Evolutionary conservation across 352 stramenopile genomes (phyloP), one percentile per base, ranked within the genome.

Genomic region (Phytophthora sp.): DNA sequence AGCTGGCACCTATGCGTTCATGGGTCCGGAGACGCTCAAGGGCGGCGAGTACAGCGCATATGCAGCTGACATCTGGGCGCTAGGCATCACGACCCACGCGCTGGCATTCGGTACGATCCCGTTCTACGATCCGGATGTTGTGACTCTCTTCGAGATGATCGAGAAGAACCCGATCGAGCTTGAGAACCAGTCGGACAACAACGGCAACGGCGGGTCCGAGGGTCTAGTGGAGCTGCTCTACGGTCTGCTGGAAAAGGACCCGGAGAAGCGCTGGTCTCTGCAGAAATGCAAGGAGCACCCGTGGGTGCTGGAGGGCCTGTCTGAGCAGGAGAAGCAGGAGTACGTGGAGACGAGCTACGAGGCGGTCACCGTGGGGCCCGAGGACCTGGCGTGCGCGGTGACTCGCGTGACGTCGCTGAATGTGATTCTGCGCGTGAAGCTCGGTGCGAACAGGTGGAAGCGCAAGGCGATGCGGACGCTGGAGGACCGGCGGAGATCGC

Each of bases 1-100:
- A 35, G 87, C 87, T 15, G 87, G 87, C 8, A 95, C 87, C 27
- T 95, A 95, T 62, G 87, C 87, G 24, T 95, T 92, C 56, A 95
- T 95, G 87, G 77, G 72, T 0, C 87, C 87, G 0, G 87, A 95
- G 63, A 93, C 87, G 35, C 76, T 93, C 32, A 91, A 88, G 62
- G 81, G 86, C 43, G 82, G 87, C 23, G 77, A 77, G 45, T 96
- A 91, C 70, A 87, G 76, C 31, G 89, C 88, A 8, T 95, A 89
- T 66, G 71, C 83, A 11, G 90, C 88, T 12, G 90, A 97, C 41
- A 76, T 96, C 13, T 97, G 90, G 90, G 87, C 90, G 12, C 72
- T 96, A 2, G 90, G 88, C 30, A 79, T 96, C 55, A 96, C 86
- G 26, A 52, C 96, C 24, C 87, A 96, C 58, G 87, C 87, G 18